Evolutionary conservation across 306 rosid genomes (phyloP).

Genomic region (Cicer arietinum): DNA sequence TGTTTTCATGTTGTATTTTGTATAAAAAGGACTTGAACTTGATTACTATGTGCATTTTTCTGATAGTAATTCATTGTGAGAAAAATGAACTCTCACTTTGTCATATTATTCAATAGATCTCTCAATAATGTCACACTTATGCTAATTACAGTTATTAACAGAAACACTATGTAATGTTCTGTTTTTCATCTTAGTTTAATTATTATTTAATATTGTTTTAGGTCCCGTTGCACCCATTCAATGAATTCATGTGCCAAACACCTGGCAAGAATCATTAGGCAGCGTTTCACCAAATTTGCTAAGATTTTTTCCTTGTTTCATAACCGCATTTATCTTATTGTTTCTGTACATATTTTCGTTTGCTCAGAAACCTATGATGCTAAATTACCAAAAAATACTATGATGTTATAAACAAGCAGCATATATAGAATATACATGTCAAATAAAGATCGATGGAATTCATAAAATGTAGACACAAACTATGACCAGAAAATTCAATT

Average conservation of each 20-base stretch:
- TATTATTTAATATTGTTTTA: conserved; percentile 18
- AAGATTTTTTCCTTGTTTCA: neutral
- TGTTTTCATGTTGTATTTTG: conserved; percentile 32
- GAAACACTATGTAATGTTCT: neutral
- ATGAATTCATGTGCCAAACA: conserved; percentile 36
- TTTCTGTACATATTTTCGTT: neutral
- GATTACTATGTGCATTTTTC: conserved; percentile 17
- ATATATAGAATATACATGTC: neutral
- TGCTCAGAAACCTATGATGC: neutral
- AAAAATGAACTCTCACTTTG: conserved; percentile 1
- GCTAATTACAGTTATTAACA: conserved; percentile 1
- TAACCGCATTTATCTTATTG: neutral
- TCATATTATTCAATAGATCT: neutral
- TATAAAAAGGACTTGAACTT: conserved; percentile 37
- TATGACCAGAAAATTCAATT: neutral
- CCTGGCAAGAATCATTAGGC: conserved; percentile 21
- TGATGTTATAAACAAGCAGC: no score
- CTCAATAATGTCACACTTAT: neutral
- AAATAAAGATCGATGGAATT: neutral
- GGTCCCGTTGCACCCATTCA: conserved; percentile 2
- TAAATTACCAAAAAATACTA: neutral
- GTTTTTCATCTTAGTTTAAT: neutral
- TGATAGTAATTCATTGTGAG: conserved; percentile 10
- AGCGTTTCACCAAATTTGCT: neutral
- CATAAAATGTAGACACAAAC: neutral